A percentile compares a stretch with the other conserved stretches of the same genome.
Evolutionary conservation across 805 yeast genomes (phyloP).

Genomic region (Ogataea angusta): DNA sequence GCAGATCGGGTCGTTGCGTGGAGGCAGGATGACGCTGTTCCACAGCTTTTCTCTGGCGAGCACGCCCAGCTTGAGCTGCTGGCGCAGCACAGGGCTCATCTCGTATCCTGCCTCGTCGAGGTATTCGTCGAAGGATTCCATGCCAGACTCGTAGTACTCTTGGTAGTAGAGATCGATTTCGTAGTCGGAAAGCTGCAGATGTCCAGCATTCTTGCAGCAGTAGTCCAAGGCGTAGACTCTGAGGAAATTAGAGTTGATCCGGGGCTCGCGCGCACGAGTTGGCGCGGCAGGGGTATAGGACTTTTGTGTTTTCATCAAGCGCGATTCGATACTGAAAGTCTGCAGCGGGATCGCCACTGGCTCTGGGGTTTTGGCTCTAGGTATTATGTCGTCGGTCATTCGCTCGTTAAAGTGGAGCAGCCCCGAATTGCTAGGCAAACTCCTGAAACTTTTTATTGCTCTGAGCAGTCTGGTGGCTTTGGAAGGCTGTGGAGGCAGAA

Average conservation of each 20-base stretch:
- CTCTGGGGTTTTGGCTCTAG: slow-evolving; percentile 6
- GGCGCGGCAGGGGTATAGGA: neutral
- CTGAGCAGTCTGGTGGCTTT: slow-evolving; percentile 9
- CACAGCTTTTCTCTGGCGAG: slow-evolving; percentile 49
- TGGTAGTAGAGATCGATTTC: slow-evolving; percentile 33
- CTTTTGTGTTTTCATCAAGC: neutral
- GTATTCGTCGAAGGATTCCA: slow-evolving; percentile 24
- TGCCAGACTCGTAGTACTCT: slow-evolving; percentile 26
- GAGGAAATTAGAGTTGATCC: slow-evolving; percentile 49
- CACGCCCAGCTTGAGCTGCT: slow-evolving; percentile 35
- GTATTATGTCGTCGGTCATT: slow-evolving; percentile 16
- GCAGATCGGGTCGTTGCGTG: slow-evolving; percentile 39
- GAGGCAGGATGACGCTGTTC: slow-evolving; percentile 50
- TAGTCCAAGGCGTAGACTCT: slow-evolving; percentile 49
- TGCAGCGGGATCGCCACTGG: slow-evolving; percentile 7
- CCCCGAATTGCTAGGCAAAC: slow-evolving; percentile 9
- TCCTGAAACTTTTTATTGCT: slow-evolving; percentile 10
- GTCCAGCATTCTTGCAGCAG: slow-evolving; percentile 36
- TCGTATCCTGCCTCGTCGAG: slow-evolving; percentile 21
- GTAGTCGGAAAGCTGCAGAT: slow-evolving; percentile 32
- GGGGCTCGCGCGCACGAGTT: slow-evolving; percentile 38
- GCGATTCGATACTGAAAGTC: slow-evolving; percentile 13
- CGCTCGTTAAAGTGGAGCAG: slow-evolving; percentile 18
- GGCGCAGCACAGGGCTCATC: slow-evolving; percentile 10
- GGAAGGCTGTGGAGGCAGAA: slow-evolving; percentile 3